A percentile compares a stretch with the other conserved stretches of the same genome.
Evolutionary conservation across 345 rosid species (phyloP).

Genomic region (Linum lewisii): DNA sequence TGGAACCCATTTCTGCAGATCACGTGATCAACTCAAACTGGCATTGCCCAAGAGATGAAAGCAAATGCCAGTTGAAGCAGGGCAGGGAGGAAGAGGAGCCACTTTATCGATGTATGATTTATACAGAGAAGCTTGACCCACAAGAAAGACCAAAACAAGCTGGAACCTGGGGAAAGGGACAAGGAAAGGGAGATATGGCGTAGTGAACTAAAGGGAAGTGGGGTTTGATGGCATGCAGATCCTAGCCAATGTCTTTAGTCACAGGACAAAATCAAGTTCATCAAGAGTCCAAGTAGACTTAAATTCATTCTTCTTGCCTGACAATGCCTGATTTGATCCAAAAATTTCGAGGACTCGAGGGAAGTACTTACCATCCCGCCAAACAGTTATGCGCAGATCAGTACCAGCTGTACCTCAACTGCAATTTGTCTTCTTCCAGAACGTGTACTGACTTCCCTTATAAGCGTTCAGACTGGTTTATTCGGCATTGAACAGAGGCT

Average conservation of each 20-base stretch:
- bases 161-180: conserved; percentile 12
- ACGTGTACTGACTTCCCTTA: not conserved
- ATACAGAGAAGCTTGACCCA: not conserved
- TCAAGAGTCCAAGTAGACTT: conserved; percentile 9
- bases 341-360: not conserved
- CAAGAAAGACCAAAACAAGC: not conserved
- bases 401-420: not conserved
- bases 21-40: not conserved
- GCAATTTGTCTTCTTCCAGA: not conserved
- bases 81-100: conserved; percentile 9
- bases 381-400: not conserved
- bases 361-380: not conserved
- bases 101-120: not conserved
- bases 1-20: conserved; percentile 20
- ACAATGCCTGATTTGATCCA: not conserved
- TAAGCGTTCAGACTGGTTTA: not conserved
- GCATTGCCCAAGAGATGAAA: not conserved
- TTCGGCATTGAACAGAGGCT: too few species aligned
- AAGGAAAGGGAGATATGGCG: not conserved
- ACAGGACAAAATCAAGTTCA: conserved; percentile 7
- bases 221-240: conserved; percentile 9
- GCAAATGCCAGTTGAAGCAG: not conserved
- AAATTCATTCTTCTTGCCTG: conserved; percentile 5
- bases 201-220: conserved; percentile 24
- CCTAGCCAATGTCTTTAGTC: conserved; percentile 11